A percentile compares a stretch with the other conserved stretches of the same genome.
Evolutionary conservation across 805 yeast genomes (phyloP).

Genomic region (Cyberlindnera samutprakarnensis): DNA sequence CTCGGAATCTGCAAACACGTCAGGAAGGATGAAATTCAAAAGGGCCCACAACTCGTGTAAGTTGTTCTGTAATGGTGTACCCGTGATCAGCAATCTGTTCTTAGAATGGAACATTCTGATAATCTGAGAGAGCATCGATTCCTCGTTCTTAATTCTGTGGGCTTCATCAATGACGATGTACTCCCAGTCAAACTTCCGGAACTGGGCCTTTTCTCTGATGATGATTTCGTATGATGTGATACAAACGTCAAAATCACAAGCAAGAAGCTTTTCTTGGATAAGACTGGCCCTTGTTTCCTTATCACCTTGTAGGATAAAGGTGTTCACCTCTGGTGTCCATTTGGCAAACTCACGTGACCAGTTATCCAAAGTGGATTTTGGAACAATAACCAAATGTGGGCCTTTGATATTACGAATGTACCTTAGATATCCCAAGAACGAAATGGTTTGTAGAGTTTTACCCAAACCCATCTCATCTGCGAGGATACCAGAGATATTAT

Average conservation of each 20-base stretch:
- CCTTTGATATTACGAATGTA: constrained; percentile 53
- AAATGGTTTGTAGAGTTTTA: constrained; percentile 72
- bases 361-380: constrained; percentile 74
- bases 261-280: constrained; percentile 40
- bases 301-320: constrained; percentile 66
- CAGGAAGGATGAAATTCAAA: constrained; percentile 69
- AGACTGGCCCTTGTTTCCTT: constrained; percentile 56
- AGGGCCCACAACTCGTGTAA: constrained; percentile 78
- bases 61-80: constrained; percentile 78
- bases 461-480: constrained; percentile 89
- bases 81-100: constrained; percentile 67
- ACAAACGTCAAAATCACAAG: constrained; percentile 66
- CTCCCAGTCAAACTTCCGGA: constrained; percentile 65
- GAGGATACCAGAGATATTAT: constrained; percentile 64
- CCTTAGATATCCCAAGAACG: constrained; percentile 60
- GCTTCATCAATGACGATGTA: constrained; percentile 79
- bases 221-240: constrained; percentile 63
- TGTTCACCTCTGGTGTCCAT: constrained; percentile 77
- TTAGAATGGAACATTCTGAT: constrained; percentile 64
- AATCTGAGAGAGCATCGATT: constrained; percentile 55
- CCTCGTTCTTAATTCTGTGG: constrained; percentile 72
- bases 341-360: constrained; percentile 71
- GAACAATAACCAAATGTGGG: constrained; percentile 71
- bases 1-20: constrained; percentile 65
- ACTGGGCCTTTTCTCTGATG: constrained; percentile 61